Percentiles rank a stretch among this genome's conserved stretches.
phyloP scores from a whole-genome alignment of 1,284 basidiomycete genomes.

The Trametes pubescens region DNA sequence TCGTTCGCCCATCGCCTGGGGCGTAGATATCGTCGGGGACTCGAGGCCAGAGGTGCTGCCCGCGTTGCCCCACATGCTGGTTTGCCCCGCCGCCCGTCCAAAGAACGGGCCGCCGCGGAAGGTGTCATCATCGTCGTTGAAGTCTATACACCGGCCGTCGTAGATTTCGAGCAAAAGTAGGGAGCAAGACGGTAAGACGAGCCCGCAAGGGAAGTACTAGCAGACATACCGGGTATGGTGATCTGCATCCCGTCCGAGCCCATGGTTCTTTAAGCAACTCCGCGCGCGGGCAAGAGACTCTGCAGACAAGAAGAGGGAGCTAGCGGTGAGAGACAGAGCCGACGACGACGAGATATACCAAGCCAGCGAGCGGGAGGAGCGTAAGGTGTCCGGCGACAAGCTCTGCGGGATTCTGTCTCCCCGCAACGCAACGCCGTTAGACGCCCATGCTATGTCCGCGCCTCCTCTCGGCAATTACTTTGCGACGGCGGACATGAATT shows the following conservation, averaged over 20 bases:
- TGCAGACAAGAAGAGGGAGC: not conserved
- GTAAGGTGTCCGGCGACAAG: conserved; percentile 1
- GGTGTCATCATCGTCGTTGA: conserved; percentile 81
- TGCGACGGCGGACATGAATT: conserved; percentile 6
- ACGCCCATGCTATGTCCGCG: conserved; percentile 9
- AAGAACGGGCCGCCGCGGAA: conserved; percentile 70
- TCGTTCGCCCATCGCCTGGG: conserved; percentile 54
- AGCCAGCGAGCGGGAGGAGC: conserved; percentile 20
- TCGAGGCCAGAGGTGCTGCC: conserved; percentile 57
- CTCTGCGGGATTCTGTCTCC: not conserved
- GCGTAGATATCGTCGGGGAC: conserved; percentile 69
- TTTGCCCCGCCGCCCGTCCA: conserved; percentile 56
- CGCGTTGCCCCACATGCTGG: conserved; percentile 49
- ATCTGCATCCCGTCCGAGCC: conserved; percentile 75
- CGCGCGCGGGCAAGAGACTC: not conserved
- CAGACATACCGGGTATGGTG: conserved; percentile 75
- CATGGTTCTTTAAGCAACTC: conserved; percentile 39
- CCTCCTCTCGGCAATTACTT: conserved; percentile 3
- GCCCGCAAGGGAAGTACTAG: conserved; percentile 10
- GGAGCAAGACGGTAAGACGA: conserved; percentile 3
- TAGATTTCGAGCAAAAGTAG: not conserved
- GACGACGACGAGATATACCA: conserved; percentile 23
- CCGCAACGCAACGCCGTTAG: not conserved
- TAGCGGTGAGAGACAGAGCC: not conserved
- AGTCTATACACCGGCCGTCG: conserved; percentile 51